These are phyloP conservation scores for Aspergillus aculeatus DNA, from an alignment of 2,329 filamentous ascomycete species.

Conservation along the genomic window DNA sequence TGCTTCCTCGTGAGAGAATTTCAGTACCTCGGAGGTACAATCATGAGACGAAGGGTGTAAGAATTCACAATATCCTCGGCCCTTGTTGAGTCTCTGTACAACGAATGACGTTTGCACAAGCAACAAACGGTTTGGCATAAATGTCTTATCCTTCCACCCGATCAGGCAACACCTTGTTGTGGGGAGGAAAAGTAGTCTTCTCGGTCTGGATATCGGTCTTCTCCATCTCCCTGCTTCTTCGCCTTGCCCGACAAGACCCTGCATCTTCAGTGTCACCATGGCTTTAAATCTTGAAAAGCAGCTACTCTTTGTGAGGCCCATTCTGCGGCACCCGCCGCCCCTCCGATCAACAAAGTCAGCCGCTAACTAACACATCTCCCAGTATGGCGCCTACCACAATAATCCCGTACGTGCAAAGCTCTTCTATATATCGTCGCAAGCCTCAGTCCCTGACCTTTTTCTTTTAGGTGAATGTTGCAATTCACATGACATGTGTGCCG, in stretches of 20 bases:
- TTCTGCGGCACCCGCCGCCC: conserved; percentile 14
- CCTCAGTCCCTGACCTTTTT: conserved; percentile 16
- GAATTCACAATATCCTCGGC: conserved; percentile 10
- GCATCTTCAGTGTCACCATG: conserved; percentile 29
- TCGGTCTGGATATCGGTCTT: neutral
- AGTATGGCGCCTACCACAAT: conserved; percentile 68
- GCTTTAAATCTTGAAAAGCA: conserved; percentile 65
- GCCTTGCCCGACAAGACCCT: neutral
- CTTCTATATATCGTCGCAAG: conserved; percentile 10
- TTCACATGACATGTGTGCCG: conserved; percentile 65
- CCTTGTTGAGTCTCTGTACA: neutral
- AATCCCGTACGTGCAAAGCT: conserved; percentile 52
- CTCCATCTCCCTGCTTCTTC: neutral
- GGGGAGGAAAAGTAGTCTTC: neutral
- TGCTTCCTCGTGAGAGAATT: neutral
- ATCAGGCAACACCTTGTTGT: conserved; percentile 9
- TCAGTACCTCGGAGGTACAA: neutral
- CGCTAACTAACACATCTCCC: conserved; percentile 17
- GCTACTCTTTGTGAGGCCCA: conserved; percentile 59
- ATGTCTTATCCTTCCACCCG: conserved; percentile 17
- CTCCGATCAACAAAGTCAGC: neutral
- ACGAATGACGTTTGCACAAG: conserved; percentile 15
- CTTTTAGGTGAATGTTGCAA: conserved; percentile 60
- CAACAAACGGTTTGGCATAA: conserved; percentile 3
- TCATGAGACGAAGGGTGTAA: neutral